Conservation (phyloP, 495 filamentous ascomycete genomes). For the Aspergillus incahuasiensis region DNA sequence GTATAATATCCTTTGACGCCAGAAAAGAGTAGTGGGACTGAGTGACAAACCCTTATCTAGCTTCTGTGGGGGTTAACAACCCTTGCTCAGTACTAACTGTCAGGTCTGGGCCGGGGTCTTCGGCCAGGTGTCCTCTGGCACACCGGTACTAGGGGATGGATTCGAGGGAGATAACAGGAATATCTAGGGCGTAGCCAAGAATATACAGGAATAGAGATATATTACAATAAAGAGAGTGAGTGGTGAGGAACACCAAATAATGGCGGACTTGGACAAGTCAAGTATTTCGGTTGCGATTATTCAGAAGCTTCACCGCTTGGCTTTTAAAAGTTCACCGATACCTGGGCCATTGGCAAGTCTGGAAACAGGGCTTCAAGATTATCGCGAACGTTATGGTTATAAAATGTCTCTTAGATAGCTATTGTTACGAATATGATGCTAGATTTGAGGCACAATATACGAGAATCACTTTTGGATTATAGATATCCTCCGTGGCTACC, state of each 20-base stretch:
- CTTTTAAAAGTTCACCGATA: no score
- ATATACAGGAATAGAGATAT: neutral
- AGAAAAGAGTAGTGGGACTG: neutral
- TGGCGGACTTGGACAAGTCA: neutral
- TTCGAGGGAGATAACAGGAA: neutral
- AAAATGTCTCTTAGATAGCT: no score
- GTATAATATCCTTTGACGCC: neutral
- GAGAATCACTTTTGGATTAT: slow-evolving; percentile 20
- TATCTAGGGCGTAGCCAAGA: neutral
- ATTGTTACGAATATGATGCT: no score
- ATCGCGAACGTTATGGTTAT: no score
- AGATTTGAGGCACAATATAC: neutral
- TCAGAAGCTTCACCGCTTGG: neutral
- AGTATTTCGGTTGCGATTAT: neutral
- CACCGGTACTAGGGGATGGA: neutral
- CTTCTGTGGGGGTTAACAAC: neutral
- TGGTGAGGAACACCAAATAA: neutral
- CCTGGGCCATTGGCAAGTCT: no score
- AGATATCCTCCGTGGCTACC: slow-evolving; percentile 10
- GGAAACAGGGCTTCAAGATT: no score
- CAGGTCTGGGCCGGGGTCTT: neutral
- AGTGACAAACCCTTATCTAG: slow-evolving; percentile 5
- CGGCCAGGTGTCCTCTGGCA: neutral
- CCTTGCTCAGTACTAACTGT: neutral
- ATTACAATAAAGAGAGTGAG: neutral